These are phyloP conservation scores for Penicillium bialowiezense DNA, from an alignment of 495 filamentous ascomycete genomes.

Conservation along the genomic window DNA sequence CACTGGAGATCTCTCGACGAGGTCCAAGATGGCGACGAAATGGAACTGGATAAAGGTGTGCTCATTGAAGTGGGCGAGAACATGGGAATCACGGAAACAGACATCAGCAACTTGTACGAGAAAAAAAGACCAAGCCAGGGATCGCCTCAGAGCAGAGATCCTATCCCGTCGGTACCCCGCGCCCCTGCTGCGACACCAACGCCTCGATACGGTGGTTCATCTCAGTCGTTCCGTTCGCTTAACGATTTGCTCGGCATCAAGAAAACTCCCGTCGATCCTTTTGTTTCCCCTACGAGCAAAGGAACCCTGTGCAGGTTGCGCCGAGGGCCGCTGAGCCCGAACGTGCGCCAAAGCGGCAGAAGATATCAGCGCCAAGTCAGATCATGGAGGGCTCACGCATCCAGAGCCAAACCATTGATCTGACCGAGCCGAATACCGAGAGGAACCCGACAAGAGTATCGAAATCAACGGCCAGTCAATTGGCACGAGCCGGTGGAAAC, in stretches of 20 bases:
- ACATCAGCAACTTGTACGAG: conserved; percentile 69
- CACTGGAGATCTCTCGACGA: conserved; percentile 70
- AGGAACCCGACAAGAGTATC: not conserved
- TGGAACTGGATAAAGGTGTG: conserved; percentile 72
- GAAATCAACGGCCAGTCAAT: not conserved
- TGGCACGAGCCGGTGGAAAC: not conserved
- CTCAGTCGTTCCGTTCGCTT: conserved; percentile 46
- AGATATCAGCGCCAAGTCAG: conserved; percentile 16
- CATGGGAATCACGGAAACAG: conserved; percentile 68
- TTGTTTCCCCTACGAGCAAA: conserved; percentile 51
- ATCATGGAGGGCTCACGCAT: not conserved
- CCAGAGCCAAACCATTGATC: conserved; percentile 19
- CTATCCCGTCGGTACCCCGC: conserved; percentile 12
- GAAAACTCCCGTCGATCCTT: conserved; percentile 45
- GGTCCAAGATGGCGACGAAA: conserved; percentile 73
- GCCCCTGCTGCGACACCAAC: conserved; percentile 7
- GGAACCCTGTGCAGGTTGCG: conserved; percentile 13
- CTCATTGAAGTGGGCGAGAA: conserved; percentile 77
- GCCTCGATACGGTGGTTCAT: conserved; percentile 25
- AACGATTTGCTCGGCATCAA: conserved; percentile 58
- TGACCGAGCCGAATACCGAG: conserved; percentile 9
- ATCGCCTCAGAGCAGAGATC: conserved; percentile 21
- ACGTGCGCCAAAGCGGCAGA: conserved; percentile 49
- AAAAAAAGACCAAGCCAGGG: conserved; percentile 46
- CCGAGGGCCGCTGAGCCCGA: conserved; percentile 16